A percentile compares a stretch with the other conserved stretches of the same genome.
Evolutionary conservation across 2,329 filamentous ascomycete genomes (phyloP).

Genomic region (Boeremia lycopersici): DNA sequence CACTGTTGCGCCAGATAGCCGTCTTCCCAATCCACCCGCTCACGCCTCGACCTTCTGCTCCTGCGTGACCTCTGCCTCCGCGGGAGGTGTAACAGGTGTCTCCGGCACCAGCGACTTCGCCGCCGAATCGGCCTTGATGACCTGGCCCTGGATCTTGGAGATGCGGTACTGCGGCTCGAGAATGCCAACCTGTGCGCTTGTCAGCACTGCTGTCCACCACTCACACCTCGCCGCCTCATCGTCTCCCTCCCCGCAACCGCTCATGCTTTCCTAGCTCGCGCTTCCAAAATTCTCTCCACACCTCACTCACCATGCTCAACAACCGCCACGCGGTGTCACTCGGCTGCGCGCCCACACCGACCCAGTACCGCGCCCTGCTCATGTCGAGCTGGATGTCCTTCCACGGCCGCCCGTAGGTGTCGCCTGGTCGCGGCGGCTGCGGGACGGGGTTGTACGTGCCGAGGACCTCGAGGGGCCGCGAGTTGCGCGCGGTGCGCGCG

Average conservation of each 20-base stretch:
- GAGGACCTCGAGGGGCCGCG: constrained; percentile 90
- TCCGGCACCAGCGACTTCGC: constrained; percentile 37
- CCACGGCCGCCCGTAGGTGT: constrained; percentile 67
- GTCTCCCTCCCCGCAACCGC: not conserved
- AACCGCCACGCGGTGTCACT: constrained; percentile 88
- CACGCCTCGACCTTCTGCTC: constrained; percentile 15
- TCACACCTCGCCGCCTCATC: not conserved
- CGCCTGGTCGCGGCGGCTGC: constrained; percentile 56
- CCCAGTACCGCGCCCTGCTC: constrained; percentile 86
- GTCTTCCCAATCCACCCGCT: not conserved
- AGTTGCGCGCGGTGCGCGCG: constrained; percentile 84
- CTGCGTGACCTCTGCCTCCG: constrained; percentile 12
- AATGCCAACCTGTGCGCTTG: constrained; percentile 36
- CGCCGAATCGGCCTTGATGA: constrained; percentile 38
- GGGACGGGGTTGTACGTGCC: constrained; percentile 68
- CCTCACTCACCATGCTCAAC: constrained; percentile 69
- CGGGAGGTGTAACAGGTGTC: constrained; percentile 5
- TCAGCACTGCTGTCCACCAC: not conserved
- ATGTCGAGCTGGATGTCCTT: constrained; percentile 92
- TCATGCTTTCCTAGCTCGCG: not conserved
- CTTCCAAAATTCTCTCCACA: not conserved
- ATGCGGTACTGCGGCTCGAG: constrained; percentile 47
- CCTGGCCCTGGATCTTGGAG: constrained; percentile 39
- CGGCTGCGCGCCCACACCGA: constrained; percentile 94
- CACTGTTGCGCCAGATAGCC: not conserved